Percentiles rank a stretch among this genome's conserved stretches.
Evolutionary conservation across 345 rosid genomes (phyloP).

Genomic region (Populus tremula): DNA sequence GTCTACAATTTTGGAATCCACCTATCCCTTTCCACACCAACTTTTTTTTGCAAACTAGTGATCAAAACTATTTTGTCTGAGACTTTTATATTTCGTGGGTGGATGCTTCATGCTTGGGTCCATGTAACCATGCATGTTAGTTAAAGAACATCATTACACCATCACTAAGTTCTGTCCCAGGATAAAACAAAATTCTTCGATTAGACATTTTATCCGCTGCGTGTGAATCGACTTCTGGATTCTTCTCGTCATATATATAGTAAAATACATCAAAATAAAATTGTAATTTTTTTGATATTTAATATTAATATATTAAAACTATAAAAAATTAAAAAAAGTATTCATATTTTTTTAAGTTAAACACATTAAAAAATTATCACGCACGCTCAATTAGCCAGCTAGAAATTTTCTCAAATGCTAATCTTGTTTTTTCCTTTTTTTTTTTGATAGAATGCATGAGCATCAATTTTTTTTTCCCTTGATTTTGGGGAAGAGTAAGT

Average conservation of each 20-base stretch:
- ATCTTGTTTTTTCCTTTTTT: background rate
- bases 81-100: background rate
- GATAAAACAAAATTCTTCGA: background rate
- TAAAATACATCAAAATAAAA: no score
- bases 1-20: background rate
- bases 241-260: background rate
- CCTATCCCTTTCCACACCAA: background rate
- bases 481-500: no score
- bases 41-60: background rate
- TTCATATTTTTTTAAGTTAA: no score
- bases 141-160: background rate
- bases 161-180: background rate
- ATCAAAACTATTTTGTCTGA: background rate
- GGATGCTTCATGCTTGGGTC: background rate
- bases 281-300: no score
- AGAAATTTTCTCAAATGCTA: background rate
- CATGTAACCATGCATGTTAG: background rate
- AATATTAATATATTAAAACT: no score
- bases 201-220: background rate
- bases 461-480: no score
- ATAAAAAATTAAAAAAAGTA: no score
- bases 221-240: background rate
- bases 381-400: no score
- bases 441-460: background rate
- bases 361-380: no score